Conservation (phyloP, 2,329 filamentous ascomycete genomes). For the Allantophomopsis cytisporea region DNA sequence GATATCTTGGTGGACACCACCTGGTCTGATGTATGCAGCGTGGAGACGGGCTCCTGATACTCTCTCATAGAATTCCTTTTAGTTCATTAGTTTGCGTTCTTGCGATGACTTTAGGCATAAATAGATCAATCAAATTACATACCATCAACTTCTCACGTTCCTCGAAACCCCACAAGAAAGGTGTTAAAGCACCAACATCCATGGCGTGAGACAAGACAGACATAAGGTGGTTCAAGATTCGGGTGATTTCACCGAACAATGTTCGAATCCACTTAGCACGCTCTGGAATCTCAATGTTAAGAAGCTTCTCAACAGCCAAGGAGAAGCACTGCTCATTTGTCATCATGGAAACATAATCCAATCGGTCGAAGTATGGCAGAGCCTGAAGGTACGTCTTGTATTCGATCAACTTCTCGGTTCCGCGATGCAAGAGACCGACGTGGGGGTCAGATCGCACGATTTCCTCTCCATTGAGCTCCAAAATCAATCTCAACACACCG, state of each 20-base stretch:
- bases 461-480: slow-evolving; percentile 95
- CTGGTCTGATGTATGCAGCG: slow-evolving; percentile 90
- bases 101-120: slow-evolving; percentile 2
- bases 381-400: slow-evolving; percentile 99
- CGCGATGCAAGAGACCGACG: slow-evolving; percentile 88
- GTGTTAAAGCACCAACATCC: slow-evolving; percentile 96
- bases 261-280: slow-evolving; percentile 96
- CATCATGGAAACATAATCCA: slow-evolving; percentile 99
- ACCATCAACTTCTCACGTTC: slow-evolving; percentile 99
- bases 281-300: slow-evolving; percentile 92
- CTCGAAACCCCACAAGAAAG: slow-evolving; percentile 98
- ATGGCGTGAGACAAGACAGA: slow-evolving; percentile 93
- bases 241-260: slow-evolving; percentile 87
- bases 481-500: slow-evolving; percentile 92
- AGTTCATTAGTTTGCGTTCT: slow-evolving; percentile 7
- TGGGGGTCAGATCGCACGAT: slow-evolving; percentile 94
- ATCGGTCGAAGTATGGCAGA: slow-evolving; percentile 93
- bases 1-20: slow-evolving; percentile 91
- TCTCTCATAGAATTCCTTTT: slow-evolving; percentile 97
- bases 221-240: slow-evolving; percentile 95
- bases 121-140: slow-evolving; percentile 21
- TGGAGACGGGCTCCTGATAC: slow-evolving; percentile 96
- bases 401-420: slow-evolving; percentile 99
- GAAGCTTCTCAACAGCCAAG: slow-evolving; percentile 90
- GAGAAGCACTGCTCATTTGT: slow-evolving; percentile 98